These are phyloP conservation scores for Barnettozyma californica DNA, from an alignment of 805 yeast genomes.

Conservation along the genomic window DNA sequence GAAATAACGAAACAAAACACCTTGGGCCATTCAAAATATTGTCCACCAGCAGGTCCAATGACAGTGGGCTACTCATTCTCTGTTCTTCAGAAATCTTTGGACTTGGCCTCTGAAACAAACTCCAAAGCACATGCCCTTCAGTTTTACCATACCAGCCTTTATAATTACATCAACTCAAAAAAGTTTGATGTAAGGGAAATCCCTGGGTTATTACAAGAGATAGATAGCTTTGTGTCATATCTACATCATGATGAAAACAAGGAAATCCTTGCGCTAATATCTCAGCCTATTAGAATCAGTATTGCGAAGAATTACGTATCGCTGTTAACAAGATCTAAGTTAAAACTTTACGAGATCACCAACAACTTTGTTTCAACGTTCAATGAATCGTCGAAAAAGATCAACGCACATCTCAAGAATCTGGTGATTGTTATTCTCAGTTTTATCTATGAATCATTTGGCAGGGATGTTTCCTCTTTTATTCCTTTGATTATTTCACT, in stretches of 20 bases:
- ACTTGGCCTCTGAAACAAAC: neutral
- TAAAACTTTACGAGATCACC: constrained; percentile 25
- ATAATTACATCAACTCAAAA: constrained; percentile 8
- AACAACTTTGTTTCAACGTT: constrained; percentile 26
- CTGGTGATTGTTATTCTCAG: constrained; percentile 26
- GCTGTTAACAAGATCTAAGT: constrained; percentile 16
- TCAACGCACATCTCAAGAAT: constrained; percentile 25
- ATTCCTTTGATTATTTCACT: constrained; percentile 28
- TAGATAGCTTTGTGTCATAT: constrained; percentile 17
- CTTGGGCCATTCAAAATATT: neutral
- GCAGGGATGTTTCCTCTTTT: constrained; percentile 29
- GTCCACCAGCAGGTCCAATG: neutral
- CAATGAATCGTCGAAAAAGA: constrained; percentile 20
- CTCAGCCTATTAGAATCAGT: constrained; percentile 16
- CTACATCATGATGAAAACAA: constrained; percentile 21
- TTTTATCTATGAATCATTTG: constrained; percentile 29
- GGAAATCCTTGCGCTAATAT: constrained; percentile 8
- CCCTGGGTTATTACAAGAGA: constrained; percentile 4
- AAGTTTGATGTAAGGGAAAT: constrained; percentile 1
- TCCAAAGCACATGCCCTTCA: constrained; percentile 4
- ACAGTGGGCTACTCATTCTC: neutral
- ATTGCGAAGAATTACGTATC: constrained; percentile 22
- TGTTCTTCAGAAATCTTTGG: neutral
- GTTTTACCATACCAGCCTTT: constrained; percentile 9
- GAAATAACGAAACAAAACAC: too few relatives aligned